phyloP scores from a whole-genome alignment of 768 basidiomycete genomes.

The Hebeloma cylindrosporum region DNA sequence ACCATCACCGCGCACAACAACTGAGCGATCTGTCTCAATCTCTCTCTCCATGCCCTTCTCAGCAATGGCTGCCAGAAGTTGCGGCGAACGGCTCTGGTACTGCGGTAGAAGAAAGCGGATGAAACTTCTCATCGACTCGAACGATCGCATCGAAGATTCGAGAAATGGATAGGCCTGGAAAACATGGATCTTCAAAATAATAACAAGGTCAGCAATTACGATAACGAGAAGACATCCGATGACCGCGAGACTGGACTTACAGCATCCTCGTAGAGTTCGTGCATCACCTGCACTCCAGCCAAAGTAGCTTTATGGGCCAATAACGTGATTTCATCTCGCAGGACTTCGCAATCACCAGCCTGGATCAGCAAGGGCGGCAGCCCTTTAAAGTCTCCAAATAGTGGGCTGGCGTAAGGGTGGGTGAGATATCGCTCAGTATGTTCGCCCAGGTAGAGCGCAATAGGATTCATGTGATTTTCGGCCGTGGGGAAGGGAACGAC shows the following conservation, averaged over 20 bases:
- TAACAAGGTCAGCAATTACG: neutral
- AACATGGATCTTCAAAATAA: conserved; percentile 66
- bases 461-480: conserved; percentile 89
- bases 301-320: conserved; percentile 90
- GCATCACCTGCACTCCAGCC: conserved; percentile 81
- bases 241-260: conserved; percentile 42
- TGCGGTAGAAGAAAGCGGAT: conserved; percentile 59
- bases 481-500: conserved; percentile 71
- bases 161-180: conserved; percentile 90
- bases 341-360: conserved; percentile 90
- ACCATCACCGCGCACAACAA: conserved; percentile 76
- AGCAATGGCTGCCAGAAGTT: conserved; percentile 50
- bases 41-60: conserved; percentile 68
- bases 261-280: conserved; percentile 90
- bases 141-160: conserved; percentile 61
- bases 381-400: conserved; percentile 87
- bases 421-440: conserved; percentile 80
- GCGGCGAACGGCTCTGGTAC: conserved; percentile 48
- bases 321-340: conserved; percentile 91
- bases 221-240: neutral
- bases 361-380: conserved; percentile 91
- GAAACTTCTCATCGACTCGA: conserved; percentile 69
- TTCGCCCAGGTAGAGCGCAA: conserved; percentile 90
- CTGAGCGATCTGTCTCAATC: conserved; percentile 64
- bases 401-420: conserved; percentile 93